Conservation (phyloP, 805 yeast genomes). For the Huiozyma sinensis region DNA sequence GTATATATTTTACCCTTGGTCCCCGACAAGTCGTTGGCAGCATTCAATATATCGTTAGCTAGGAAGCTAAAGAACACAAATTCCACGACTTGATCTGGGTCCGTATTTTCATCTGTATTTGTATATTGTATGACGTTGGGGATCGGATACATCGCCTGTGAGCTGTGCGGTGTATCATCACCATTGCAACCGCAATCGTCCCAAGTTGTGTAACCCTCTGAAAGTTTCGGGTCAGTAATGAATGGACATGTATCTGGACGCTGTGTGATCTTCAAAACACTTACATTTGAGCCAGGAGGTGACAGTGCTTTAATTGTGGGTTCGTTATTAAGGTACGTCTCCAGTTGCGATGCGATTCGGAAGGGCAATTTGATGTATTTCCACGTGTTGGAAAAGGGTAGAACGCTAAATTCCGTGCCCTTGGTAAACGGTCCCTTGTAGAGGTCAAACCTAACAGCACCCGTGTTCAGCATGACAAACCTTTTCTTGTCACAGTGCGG, state of each 20-base stretch:
- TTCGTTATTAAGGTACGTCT: constrained; percentile 46
- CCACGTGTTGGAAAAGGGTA: constrained; percentile 84
- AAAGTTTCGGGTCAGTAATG: constrained; percentile 18
- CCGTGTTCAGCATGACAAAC: constrained; percentile 67
- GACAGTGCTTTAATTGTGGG: constrained; percentile 11
- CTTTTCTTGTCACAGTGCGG: constrained; percentile 24
- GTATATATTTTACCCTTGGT: constrained; percentile 17
- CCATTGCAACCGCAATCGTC: constrained; percentile 85
- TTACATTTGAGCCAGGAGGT: constrained; percentile 8
- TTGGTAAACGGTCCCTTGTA: constrained; percentile 74
- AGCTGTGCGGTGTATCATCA: constrained; percentile 67
- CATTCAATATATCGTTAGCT: constrained; percentile 35
- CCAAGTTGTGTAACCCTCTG: constrained; percentile 67
- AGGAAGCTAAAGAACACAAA: constrained; percentile 67
- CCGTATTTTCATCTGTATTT: constrained; percentile 12
- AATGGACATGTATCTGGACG: constrained; percentile 15
- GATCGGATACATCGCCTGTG: constrained; percentile 46
- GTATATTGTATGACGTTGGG: constrained; percentile 68
- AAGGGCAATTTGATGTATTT: constrained; percentile 50
- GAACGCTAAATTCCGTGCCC: constrained; percentile 71
- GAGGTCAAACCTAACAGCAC: constrained; percentile 78
- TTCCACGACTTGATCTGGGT: constrained; percentile 35
- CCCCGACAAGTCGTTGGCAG: constrained; percentile 25
- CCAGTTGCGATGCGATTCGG: constrained; percentile 42
- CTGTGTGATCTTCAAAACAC: background rate